These are phyloP conservation scores for Penicillium ochrochloron DNA, from an alignment of 495 filamentous ascomycete species.

Conservation along the genomic window DNA sequence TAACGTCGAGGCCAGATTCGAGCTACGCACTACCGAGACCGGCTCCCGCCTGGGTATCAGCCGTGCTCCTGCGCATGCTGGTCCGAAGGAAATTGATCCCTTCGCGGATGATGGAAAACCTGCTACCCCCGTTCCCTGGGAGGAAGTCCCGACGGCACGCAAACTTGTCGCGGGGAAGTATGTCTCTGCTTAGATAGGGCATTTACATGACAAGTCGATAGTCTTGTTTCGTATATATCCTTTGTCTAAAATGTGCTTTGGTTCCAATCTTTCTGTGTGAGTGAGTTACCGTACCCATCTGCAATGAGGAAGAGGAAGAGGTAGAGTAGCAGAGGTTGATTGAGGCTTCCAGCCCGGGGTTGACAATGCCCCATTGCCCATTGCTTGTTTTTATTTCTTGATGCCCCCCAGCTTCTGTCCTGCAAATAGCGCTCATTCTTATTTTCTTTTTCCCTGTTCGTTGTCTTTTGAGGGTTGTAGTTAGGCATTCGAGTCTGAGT, in stretches of 20 bases:
- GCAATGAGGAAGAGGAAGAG: background rate
- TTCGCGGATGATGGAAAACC: conserved; percentile 66
- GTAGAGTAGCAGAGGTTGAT: conserved; percentile 14
- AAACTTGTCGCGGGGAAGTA: conserved; percentile 84
- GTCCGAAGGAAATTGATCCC: conserved; percentile 58
- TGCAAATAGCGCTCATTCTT: conserved; percentile 33
- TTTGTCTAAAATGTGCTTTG: conserved; percentile 9
- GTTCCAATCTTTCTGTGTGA: background rate
- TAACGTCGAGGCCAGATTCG: conserved; percentile 80
- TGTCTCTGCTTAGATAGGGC: conserved; percentile 36
- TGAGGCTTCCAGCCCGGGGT: conserved; percentile 9
- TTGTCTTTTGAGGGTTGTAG: conserved; percentile 31
- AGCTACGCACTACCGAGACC: conserved; percentile 61
- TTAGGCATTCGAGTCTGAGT: conserved; percentile 27
- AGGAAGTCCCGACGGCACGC: conserved; percentile 68
- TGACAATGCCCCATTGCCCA: conserved; percentile 9
- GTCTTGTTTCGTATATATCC: conserved; percentile 24
- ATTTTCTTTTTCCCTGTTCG: conserved; percentile 4
- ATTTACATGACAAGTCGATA: conserved; percentile 7
- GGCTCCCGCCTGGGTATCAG: conserved; percentile 68
- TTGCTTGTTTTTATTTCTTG: conserved; percentile 17
- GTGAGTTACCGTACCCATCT: background rate
- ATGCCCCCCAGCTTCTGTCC: conserved; percentile 17
- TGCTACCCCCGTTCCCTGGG: conserved; percentile 62
- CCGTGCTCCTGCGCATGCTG: conserved; percentile 29